These are phyloP conservation scores for Talaromyces sp. DNA, from an alignment of 2,329 filamentous ascomycete genomes.

Conservation along the genomic window DNA sequence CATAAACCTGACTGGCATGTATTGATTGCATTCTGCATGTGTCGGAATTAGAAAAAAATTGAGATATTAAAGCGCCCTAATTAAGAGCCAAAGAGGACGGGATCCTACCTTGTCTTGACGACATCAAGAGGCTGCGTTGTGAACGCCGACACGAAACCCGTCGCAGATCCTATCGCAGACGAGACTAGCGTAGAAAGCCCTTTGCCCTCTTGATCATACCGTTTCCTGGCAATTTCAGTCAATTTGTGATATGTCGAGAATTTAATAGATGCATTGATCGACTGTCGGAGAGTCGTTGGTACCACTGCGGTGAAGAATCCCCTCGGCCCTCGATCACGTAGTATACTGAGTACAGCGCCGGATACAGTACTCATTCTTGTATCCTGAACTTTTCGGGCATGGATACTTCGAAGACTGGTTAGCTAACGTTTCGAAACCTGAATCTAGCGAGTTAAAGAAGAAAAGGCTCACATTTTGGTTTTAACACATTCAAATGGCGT, in stretches of 20 bases:
- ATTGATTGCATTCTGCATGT: background rate
- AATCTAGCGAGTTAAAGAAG: no score
- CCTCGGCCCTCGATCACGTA: background rate
- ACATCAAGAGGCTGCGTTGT: slow-evolving; percentile 25
- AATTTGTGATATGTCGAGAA: background rate
- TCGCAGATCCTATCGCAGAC: background rate
- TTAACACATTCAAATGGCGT: background rate
- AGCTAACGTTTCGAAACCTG: background rate
- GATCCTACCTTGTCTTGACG: slow-evolving; percentile 36
- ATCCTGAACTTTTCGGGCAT: background rate
- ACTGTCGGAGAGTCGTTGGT: background rate
- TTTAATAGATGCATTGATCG: background rate
- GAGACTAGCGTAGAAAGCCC: background rate
- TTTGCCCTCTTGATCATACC: background rate
- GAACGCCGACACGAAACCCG: background rate
- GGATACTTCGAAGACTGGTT: background rate
- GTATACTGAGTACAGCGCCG: background rate
- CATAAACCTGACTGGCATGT: background rate
- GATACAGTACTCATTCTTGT: background rate
- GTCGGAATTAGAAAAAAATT: background rate
- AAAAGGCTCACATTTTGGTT: background rate
- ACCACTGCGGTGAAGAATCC: background rate
- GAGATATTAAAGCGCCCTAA: background rate
- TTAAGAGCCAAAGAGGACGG: background rate
- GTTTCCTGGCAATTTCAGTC: background rate